phyloP scores from a whole-genome alignment of 768 basidiomycete species.

The Phylloporus sp. region DNA sequence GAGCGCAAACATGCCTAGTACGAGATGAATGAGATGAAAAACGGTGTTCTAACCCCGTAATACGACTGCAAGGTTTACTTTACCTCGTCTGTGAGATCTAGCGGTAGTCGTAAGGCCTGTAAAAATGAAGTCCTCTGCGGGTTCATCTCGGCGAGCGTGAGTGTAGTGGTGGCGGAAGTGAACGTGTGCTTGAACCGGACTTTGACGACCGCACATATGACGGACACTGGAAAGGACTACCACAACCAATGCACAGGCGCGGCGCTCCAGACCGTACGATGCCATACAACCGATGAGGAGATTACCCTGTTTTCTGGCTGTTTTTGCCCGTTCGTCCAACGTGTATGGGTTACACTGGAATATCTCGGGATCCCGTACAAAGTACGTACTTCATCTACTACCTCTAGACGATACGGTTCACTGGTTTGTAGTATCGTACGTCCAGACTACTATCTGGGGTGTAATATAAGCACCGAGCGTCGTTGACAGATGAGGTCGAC shows the following conservation, averaged over 20 bases:
- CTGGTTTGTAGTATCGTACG: constrained; percentile 39
- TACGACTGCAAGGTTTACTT: not conserved
- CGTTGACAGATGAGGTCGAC: constrained; percentile 64
- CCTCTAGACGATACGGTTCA: not conserved
- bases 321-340: constrained; percentile 81
- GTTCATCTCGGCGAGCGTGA: not conserved
- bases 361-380: constrained; percentile 68
- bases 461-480: not conserved
- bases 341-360: constrained; percentile 76
- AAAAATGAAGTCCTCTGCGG: constrained; percentile 11
- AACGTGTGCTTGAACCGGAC: not conserved
- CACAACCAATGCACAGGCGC: constrained; percentile 41
- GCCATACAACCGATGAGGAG: constrained; percentile 44
- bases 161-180: not conserved
- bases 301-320: constrained; percentile 70
- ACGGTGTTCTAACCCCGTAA: not conserved
- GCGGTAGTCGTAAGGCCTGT: constrained; percentile 15
- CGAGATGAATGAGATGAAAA: not conserved
- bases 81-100: constrained; percentile 26
- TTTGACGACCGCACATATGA: no score
- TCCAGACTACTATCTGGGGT: not conserved
- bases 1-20: constrained; percentile 16
- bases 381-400: constrained; percentile 33
- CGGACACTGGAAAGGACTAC: constrained; percentile 40
- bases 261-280: constrained; percentile 55